Conservation (phyloP, 2,329 filamentous ascomycete genomes). For the Aspergillus latus region DNA sequence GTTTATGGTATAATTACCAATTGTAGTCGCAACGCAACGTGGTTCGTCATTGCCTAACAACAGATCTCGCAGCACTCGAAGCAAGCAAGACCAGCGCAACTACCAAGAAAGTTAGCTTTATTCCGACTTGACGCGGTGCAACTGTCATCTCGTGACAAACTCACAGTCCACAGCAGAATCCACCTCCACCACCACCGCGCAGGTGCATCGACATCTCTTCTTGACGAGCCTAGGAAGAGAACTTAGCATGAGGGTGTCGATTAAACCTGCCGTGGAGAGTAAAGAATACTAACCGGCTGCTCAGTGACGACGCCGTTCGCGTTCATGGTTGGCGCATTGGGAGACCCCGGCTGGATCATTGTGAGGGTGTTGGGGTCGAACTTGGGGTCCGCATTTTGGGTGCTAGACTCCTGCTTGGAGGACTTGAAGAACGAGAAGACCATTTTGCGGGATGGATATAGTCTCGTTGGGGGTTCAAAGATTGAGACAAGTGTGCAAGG, state of each 20-base stretch:
- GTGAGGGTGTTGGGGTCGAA: conserved; percentile 31
- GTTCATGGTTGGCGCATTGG: conserved; percentile 24
- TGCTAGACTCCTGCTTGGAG: conserved; percentile 14
- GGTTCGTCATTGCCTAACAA: conserved; percentile 19
- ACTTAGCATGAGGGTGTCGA: not conserved
- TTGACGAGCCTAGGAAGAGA: conserved; percentile 13
- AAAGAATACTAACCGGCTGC: conserved; percentile 24
- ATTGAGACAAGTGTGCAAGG: not conserved
- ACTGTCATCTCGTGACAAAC: not conserved
- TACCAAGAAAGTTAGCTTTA: conserved; percentile 4
- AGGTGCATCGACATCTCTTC: conserved; percentile 25
- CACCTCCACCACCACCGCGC: conserved; percentile 30
- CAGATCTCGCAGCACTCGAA: conserved; percentile 31
- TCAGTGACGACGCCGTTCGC: conserved; percentile 17
- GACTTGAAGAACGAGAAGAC: conserved; percentile 29
- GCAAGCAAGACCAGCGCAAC: conserved; percentile 29
- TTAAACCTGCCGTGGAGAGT: not conserved
- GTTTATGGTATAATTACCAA: not conserved
- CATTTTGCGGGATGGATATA: conserved; percentile 13
- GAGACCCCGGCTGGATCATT: conserved; percentile 29
- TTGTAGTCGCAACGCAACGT: not conserved
- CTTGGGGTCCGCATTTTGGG: conserved; percentile 16
- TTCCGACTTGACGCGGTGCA: no score
- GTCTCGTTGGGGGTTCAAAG: no score
- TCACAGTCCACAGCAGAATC: conserved; percentile 33